Percentiles rank a stretch among this genome's conserved stretches.
phyloP scores from a whole-genome alignment of 2,329 filamentous ascomycete species.

The Cadophora sp. region DNA sequence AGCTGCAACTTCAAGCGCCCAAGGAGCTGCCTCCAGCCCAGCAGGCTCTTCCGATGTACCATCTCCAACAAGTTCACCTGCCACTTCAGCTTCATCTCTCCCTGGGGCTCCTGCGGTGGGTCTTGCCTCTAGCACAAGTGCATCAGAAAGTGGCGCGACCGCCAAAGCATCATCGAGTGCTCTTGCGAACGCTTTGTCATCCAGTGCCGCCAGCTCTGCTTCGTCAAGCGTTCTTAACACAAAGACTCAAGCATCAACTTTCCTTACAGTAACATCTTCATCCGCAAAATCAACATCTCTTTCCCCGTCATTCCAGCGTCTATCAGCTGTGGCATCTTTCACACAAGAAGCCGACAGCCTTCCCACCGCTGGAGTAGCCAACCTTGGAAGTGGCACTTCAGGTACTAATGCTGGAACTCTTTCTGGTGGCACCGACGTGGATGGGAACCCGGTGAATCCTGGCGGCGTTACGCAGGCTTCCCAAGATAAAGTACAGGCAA shows the following conservation, averaged over 20 bases:
- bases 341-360: conserved; percentile 17
- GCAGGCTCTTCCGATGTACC: not conserved
- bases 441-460: not conserved
- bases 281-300: not conserved
- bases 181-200: not conserved
- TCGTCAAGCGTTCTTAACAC: conserved; percentile 3
- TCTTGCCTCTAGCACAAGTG: not conserved
- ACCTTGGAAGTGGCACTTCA: not conserved
- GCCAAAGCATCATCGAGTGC: conserved; percentile 8
- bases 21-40: conserved; percentile 6
- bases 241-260: not conserved
- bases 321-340: conserved; percentile 12
- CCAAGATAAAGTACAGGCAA: conserved; percentile 9
- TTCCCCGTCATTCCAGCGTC: conserved; percentile 10
- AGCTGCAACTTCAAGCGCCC: not conserved
- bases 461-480: not conserved
- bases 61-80: not conserved
- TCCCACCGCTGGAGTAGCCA: conserved; percentile 3
- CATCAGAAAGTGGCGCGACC: not conserved
- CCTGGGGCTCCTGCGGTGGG: not conserved
- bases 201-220: not conserved
- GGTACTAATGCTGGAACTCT: conserved; percentile 19
- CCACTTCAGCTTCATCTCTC: not conserved
- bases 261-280: conserved; percentile 16
- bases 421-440: conserved; percentile 12